Conservation (phyloP, 352 stramenopile genomes). For the Ochromonadaceae sp. region DNA sequence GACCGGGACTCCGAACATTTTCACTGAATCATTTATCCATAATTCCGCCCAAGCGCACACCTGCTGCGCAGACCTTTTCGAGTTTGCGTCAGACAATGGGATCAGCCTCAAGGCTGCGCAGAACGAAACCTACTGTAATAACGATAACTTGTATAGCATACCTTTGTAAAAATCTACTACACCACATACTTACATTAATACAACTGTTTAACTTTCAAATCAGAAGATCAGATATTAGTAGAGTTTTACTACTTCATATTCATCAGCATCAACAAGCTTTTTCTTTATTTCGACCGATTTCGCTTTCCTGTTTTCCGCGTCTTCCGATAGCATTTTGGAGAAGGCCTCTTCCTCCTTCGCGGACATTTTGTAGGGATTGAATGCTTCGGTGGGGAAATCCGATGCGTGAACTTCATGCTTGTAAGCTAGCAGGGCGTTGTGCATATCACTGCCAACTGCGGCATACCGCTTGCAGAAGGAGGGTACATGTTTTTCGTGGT, state of each 20-base stretch:
- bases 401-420: constrained; percentile 85
- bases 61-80: too few relatives aligned
- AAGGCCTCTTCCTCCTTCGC: constrained; percentile 47
- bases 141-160: neutral
- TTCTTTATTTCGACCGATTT: constrained; percentile 22
- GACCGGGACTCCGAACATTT: too few relatives aligned
- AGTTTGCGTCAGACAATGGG: too few relatives aligned
- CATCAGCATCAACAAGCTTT: constrained; percentile 35
- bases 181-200: neutral
- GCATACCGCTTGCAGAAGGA: constrained; percentile 98
- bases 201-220: constrained; percentile 16
- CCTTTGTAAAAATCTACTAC: neutral
- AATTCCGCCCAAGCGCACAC: too few relatives aligned
- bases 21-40: too few relatives aligned
- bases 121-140: too few relatives aligned
- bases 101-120: too few relatives aligned
- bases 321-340: constrained; percentile 38
- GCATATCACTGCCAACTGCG: constrained; percentile 72
- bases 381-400: constrained; percentile 78
- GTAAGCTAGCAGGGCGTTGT: constrained; percentile 81
- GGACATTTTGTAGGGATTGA: constrained; percentile 86
- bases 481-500: constrained; percentile 83
- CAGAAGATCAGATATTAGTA: constrained; percentile 30
- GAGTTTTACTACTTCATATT: constrained; percentile 54
- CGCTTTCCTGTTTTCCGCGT: constrained; percentile 20